Evolutionary conservation across 345 rosid species (phyloP).

Genomic region (Lepidium aucheri): DNA sequence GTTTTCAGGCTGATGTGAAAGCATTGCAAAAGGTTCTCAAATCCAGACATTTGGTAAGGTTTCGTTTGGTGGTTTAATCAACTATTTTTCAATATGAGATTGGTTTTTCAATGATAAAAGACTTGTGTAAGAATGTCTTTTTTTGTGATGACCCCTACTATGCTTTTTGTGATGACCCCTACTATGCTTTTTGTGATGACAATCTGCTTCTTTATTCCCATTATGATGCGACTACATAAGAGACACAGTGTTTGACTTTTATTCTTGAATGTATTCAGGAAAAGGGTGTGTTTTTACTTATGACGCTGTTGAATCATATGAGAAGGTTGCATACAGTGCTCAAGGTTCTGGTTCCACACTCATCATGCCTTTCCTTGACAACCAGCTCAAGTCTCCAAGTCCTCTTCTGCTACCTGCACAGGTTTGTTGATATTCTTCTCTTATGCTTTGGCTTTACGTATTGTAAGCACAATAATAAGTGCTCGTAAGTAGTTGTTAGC

Average conservation of each 20-base stretch:
- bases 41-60: constrained; percentile 86
- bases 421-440: constrained; percentile 27
- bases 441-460: not conserved
- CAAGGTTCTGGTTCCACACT: constrained; percentile 94
- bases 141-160: too few species aligned
- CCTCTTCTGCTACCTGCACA: constrained; percentile 84
- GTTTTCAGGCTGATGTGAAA: constrained; percentile 94
- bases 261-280: constrained; percentile 32
- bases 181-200: constrained; percentile 76
- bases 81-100: not conserved
- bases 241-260: not conserved
- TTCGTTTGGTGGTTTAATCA: not conserved
- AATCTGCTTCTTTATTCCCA: not conserved
- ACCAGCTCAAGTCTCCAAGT: constrained; percentile 93
- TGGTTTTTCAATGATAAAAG: not conserved
- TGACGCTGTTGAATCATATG: constrained; percentile 96
- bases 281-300: constrained; percentile 95
- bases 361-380: constrained; percentile 93
- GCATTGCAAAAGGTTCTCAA: constrained; percentile 80
- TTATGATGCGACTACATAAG: not conserved
- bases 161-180: too few species aligned
- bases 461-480: not conserved
- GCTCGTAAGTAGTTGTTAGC: too few species aligned
- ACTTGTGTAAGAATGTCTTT: constrained; percentile 11
- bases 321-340: constrained; percentile 91